A percentile compares a stretch with the other conserved stretches of the same genome.
Evolutionary conservation across 129 eudicot species (phyloP).

Genomic region (Erigeron canadensis): DNA sequence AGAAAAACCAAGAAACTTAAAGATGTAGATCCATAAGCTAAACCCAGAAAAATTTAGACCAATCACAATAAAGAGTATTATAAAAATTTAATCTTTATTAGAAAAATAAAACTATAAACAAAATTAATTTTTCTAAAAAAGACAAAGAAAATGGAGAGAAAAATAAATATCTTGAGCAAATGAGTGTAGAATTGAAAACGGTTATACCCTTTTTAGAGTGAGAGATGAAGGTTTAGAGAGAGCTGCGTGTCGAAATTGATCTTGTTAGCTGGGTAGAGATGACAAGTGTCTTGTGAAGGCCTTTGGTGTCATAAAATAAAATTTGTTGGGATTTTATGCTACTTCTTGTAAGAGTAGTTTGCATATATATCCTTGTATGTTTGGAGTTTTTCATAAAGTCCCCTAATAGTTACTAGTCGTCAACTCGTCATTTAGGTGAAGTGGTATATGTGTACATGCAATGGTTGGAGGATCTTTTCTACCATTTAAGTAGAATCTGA

Average conservation of each 20-base stretch:
- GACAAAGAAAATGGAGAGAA: background rate
- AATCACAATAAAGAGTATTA: constrained; percentile 14
- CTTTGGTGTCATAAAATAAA: constrained; percentile 8
- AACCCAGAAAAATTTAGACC: constrained; percentile 23
- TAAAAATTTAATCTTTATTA: constrained; percentile 14
- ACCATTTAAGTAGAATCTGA: too few relatives aligned
- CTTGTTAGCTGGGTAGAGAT: constrained; percentile 49
- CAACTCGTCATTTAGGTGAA: too few relatives aligned
- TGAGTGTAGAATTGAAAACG: constrained; percentile 38
- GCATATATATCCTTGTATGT: constrained; percentile 12
- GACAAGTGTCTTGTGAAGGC: constrained; percentile 60
- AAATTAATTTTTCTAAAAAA: background rate
- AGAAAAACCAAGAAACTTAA: constrained; percentile 13
- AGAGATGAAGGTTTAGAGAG: constrained; percentile 29
- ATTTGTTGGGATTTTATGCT: constrained; percentile 8
- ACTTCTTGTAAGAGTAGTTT: background rate
- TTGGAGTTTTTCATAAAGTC: background rate
- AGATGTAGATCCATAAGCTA: constrained; percentile 30
- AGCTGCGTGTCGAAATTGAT: constrained; percentile 44
- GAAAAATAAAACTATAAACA: too few relatives aligned
- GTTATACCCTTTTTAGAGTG: constrained; percentile 47
- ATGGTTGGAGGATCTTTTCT: too few relatives aligned
- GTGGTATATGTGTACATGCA: too few relatives aligned
- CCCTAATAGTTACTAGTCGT: background rate
- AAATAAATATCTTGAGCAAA: background rate